Conservation (phyloP, 225 moss, liverwort and hornwort genomes). For the Sphagnum tenellum region DNA sequence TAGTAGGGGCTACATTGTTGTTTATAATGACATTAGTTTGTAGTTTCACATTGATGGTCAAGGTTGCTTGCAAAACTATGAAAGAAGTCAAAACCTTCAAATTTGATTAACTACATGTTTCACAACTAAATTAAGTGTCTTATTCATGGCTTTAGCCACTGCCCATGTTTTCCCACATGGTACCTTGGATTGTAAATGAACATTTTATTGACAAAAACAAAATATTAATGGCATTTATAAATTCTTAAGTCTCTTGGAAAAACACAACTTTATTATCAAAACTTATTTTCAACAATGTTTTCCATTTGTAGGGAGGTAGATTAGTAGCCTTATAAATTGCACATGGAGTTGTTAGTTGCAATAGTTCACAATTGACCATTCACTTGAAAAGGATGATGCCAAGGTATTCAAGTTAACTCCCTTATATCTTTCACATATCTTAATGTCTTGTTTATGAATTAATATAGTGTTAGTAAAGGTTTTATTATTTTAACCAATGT, state of each 20-base stretch:
- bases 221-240: not conserved
- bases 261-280: slow-evolving; percentile 1
- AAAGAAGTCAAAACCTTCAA: not conserved
- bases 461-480: not conserved
- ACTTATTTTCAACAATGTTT: not conserved
- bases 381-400: not conserved
- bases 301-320: not conserved
- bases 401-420: not conserved
- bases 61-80: no score
- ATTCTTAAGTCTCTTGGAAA: not conserved
- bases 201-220: not conserved
- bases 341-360: not conserved
- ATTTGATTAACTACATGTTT: not conserved
- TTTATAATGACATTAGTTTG: no score
- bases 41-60: no score
- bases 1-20: no score
- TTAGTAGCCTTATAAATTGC: not conserved
- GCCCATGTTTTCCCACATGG: not conserved
- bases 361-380: not conserved
- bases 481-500: no score
- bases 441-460: not conserved
- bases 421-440: not conserved
- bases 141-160: not conserved
- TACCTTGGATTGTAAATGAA: not conserved
- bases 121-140: not conserved